Base-by-base conservation (phyloP, 2,329 filamentous ascomycete genomes). In the Coleophoma crateriformis region DNA sequence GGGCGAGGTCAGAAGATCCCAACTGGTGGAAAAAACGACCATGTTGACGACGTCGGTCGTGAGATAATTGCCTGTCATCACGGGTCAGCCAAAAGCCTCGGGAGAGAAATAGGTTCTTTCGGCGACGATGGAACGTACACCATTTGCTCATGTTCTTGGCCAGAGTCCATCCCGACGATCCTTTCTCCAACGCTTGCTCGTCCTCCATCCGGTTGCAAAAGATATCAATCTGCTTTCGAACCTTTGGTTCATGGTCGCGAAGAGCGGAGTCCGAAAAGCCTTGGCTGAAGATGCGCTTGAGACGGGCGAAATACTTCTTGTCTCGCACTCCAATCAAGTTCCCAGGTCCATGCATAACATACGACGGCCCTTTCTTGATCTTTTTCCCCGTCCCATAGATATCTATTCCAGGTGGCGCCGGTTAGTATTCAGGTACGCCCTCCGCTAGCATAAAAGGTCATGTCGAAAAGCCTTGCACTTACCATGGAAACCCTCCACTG, bases 261-360 rank as follows among this genome's bases (percentile, higher is more conserved):
- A 46, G 42, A 14, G 49, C 56, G 2, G 48, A 48, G 14, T 62
- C 60, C 1, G 62, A 64, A 35, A 64, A 59, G 0, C 55, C 62
- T 12, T 60, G 55, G 5, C 46, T 33, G 14, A 56, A 46, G 17
- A 56, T 45, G 32, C 45, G 77, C 42, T 84, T 74, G 72, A 86
- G 32, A n/a, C 22, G 32, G n/a, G 82, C 82, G 60, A 88, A 85
- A 40, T 81, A 68, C 1, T 74, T 70, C 69, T 85, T 85, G 64
- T 87, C 82, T 46, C 84, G 81, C 2, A 76, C 76, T 67, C 87
- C 87, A 69, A 88, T 83, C 3, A 84, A 85, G 68, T 87, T 87
- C 10, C 27, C 34, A 14, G n/a, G n/a, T 7, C 48, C 48, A 22
- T 54, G 54, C 2, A 48, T 20, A 55, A 81, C 78, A 3, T 88